A percentile compares a stretch with the other conserved stretches of the same genome.
phyloP scores from a whole-genome alignment of 768 basidiomycete species.

The Boletus subparvulus region DNA sequence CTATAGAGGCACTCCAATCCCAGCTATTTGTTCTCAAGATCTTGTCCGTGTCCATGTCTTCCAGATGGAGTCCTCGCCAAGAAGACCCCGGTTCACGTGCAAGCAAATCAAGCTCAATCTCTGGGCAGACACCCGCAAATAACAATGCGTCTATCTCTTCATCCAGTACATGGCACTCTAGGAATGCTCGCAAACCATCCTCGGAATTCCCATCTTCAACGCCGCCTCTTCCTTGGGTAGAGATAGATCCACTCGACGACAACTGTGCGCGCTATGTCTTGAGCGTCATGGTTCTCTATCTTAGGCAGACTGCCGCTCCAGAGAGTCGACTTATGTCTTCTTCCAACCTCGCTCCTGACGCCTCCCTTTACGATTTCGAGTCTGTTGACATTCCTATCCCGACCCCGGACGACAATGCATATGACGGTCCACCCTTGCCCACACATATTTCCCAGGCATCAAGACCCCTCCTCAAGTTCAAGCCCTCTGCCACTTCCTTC shows the following conservation, averaged over 20 bases:
- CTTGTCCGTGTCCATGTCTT: constrained; percentile 71
- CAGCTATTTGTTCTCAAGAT: constrained; percentile 86
- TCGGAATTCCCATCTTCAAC: constrained; percentile 38
- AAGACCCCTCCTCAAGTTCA: constrained; percentile 32
- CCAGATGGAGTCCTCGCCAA: constrained; percentile 60
- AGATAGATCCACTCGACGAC: constrained; percentile 77
- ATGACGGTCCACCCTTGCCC: constrained; percentile 32
- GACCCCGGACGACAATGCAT: constrained; percentile 19
- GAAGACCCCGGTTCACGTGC: constrained; percentile 45
- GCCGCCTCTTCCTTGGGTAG: constrained; percentile 48
- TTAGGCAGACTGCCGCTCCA: constrained; percentile 64
- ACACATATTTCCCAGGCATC: constrained; percentile 40
- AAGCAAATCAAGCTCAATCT: constrained; percentile 36
- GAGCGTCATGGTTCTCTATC: constrained; percentile 79
- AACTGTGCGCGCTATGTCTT: constrained; percentile 77
- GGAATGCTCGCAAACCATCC: constrained; percentile 39
- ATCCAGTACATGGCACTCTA: constrained; percentile 21
- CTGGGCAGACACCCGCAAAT: constrained; percentile 28
- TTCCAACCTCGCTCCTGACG: constrained; percentile 58
- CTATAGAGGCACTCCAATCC: constrained; percentile 78
- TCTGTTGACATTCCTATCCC: constrained; percentile 43
- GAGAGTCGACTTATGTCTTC: constrained; percentile 59
- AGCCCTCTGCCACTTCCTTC: constrained; percentile 42
- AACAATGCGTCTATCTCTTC: constrained; percentile 40
- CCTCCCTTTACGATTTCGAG: constrained; percentile 72